phyloP scores from a whole-genome alignment of 352 stramenopile species.

The Pythium rhizo-oryzae region DNA sequence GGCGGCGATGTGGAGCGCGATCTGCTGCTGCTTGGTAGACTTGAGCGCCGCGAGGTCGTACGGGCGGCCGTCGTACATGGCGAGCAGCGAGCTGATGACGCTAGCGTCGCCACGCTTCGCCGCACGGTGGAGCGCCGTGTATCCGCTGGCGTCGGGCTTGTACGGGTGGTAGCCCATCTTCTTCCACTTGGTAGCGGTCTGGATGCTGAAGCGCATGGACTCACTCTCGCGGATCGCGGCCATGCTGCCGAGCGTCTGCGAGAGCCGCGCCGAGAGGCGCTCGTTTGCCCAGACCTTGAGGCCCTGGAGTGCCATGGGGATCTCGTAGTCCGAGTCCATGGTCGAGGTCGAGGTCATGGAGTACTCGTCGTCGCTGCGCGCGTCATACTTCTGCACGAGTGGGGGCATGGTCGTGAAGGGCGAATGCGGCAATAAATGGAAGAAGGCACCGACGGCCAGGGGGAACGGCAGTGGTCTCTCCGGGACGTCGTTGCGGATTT shows the following conservation, averaged over 20 bases:
- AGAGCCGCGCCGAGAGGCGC: slow-evolving; percentile 67
- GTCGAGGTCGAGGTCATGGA: slow-evolving; percentile 82
- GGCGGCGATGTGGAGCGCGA: slow-evolving; percentile 79
- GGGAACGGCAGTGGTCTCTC: background rate
- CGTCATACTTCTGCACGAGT: slow-evolving; percentile 27
- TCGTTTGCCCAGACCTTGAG: slow-evolving; percentile 69
- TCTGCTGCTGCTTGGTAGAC: slow-evolving; percentile 77
- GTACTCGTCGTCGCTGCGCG: slow-evolving; percentile 50
- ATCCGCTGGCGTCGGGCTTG: slow-evolving; percentile 74
- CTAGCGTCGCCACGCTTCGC: slow-evolving; percentile 69
- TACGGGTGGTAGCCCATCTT: slow-evolving; percentile 86
- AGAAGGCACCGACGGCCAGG: background rate
- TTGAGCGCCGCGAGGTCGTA: slow-evolving; percentile 64
- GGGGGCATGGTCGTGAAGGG: slow-evolving; percentile 12
- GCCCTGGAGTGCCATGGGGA: slow-evolving; percentile 65
- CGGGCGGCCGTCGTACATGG: slow-evolving; percentile 80
- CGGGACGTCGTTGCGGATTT: background rate
- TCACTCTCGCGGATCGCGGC: slow-evolving; percentile 75
- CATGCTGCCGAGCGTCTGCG: slow-evolving; percentile 60
- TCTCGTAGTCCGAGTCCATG: slow-evolving; percentile 88
- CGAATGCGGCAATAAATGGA: background rate
- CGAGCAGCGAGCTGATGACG: slow-evolving; percentile 69
- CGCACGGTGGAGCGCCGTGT: slow-evolving; percentile 79
- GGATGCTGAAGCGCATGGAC: slow-evolving; percentile 79
- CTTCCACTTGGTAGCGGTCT: slow-evolving; percentile 82